phyloP scores from a whole-genome alignment of 495 filamentous ascomycete species.

The Lindgomyces ingoldianus region DNA sequence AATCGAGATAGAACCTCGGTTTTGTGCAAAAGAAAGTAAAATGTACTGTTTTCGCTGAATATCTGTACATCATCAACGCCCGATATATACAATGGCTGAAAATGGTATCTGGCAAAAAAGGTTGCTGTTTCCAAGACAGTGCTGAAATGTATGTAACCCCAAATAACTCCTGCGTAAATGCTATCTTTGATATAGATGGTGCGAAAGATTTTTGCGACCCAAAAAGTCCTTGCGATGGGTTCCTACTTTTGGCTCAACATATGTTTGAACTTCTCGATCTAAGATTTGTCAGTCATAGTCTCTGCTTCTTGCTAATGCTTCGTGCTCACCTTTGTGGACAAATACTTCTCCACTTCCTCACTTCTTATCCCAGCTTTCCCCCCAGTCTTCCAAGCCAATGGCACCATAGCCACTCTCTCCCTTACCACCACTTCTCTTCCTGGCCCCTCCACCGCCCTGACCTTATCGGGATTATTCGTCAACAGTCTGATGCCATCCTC shows the following conservation, averaged over 20 bases:
- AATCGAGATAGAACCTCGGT: too few species aligned
- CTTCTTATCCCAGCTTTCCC: conserved; percentile 79
- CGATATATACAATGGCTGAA: conserved; percentile 2
- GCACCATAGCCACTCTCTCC: conserved; percentile 92
- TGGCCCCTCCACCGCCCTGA: conserved; percentile 89
- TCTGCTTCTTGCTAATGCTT: background rate
- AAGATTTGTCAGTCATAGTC: background rate
- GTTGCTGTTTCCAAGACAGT: background rate
- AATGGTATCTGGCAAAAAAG: conserved; percentile 1
- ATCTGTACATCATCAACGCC: background rate
- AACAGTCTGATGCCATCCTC: conserved; percentile 75
- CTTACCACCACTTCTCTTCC: conserved; percentile 83
- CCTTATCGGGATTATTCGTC: conserved; percentile 99
- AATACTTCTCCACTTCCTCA: conserved; percentile 86
- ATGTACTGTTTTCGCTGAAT: too few species aligned
- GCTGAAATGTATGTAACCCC: background rate
- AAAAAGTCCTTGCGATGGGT: background rate
- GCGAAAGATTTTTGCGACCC: background rate
- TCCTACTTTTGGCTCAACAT: conserved; percentile 38
- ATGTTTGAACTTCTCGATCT: conserved; percentile 52
- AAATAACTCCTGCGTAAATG: background rate
- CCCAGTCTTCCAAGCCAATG: conserved; percentile 85
- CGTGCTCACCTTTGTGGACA: conserved; percentile 83
- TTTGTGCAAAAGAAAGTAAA: too few species aligned
- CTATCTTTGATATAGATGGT: background rate